Percentiles rank a stretch among this genome's conserved stretches.
phyloP scores from a whole-genome alignment of 192 early-diverging fungal species.

The Gaertneriomyces sp. region DNA sequence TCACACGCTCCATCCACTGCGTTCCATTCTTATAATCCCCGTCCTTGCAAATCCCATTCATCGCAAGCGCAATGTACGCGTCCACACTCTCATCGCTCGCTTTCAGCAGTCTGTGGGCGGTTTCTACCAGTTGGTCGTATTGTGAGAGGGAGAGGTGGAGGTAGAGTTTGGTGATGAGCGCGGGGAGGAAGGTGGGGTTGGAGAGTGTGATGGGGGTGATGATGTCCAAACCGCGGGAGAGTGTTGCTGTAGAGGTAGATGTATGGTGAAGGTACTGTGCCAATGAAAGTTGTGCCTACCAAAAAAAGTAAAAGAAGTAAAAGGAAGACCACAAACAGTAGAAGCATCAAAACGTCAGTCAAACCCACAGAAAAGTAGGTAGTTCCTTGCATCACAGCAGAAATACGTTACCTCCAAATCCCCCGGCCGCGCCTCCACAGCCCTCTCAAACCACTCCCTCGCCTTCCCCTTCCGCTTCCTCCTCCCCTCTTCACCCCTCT shows the following conservation, averaged over 20 bases:
- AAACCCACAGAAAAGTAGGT: too few relatives aligned
- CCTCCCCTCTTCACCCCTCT: too few relatives aligned
- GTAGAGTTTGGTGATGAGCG: constrained; percentile 51
- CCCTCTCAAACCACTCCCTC: constrained; percentile 49
- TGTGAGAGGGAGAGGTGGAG: constrained; percentile 39
- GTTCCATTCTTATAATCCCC: constrained; percentile 35
- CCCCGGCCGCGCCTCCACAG: constrained; percentile 39
- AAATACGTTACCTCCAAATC: constrained; percentile 37
- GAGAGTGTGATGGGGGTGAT: constrained; percentile 46
- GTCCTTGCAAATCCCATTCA: constrained; percentile 42
- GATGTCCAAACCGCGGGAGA: constrained; percentile 43
- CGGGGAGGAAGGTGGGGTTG: constrained; percentile 46
- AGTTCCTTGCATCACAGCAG: not conserved
- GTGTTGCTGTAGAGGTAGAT: constrained; percentile 28
- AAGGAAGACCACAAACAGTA: too few relatives aligned
- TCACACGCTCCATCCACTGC: too few relatives aligned
- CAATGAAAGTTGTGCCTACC: not conserved
- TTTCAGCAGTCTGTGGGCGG: constrained; percentile 37
- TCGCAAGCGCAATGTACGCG: constrained; percentile 31
- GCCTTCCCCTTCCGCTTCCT: constrained; percentile 16
- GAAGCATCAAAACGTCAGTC: too few relatives aligned
- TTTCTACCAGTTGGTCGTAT: constrained; percentile 50
- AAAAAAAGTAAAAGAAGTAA: not conserved
- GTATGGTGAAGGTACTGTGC: too few relatives aligned
- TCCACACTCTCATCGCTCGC: constrained; percentile 44